Base-by-base conservation (phyloP, 2,329 filamentous ascomycete species). In the Ceratocystis smalleyi region DNA sequence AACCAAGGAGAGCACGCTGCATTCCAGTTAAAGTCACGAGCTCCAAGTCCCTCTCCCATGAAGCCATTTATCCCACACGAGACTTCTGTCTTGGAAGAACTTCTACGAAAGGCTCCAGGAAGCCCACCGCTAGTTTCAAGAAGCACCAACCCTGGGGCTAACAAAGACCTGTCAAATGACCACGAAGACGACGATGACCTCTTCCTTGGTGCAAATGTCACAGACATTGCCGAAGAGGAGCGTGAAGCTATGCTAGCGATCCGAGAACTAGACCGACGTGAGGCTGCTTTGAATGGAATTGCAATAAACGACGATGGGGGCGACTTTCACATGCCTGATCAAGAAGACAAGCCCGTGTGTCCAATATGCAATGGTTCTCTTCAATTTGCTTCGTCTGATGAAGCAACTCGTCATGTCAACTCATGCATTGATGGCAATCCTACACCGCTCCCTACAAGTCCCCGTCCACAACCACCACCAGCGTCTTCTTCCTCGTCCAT, bases 401-500 rank as follows among this genome's bases (percentile, higher is more conserved):
- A 92, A 69, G 87, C 85, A 8, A 88, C 87, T 5, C 76, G 86
- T 1, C 94, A 99, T 73, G 94, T 99, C 68, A 99, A 99, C 72
- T 84, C 86, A 8, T 99, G 94, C 74, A 78, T 99, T 1, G 94
- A 99, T 72, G 90, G 90, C 1, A 87, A 87, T 57, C 82, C 87
- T 4, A 80, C 83, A 55, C 81, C 85, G 1, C 70, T 87, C 15
- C 80, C 75, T 70, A 43, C 68, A 69, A 30, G 30, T 17, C 51
- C 27, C 7, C 15, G 4, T n/a, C 40, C 32, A 15, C 30, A 54
- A 3, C 12, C 63, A n/a, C 59, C 24, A 19, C 12, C 40, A 24
- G 24, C 35, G 3, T 45, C 62, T 43, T 43, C 64, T 30, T 35
- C 27, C 30, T 7, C 57, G 45, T 57, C 27, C 51, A n/a, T 76